Percentiles rank a stretch among this genome's conserved stretches.
Conservation (phyloP, 306 rosid genomes). For the Pyrus betulifolia region DNA sequence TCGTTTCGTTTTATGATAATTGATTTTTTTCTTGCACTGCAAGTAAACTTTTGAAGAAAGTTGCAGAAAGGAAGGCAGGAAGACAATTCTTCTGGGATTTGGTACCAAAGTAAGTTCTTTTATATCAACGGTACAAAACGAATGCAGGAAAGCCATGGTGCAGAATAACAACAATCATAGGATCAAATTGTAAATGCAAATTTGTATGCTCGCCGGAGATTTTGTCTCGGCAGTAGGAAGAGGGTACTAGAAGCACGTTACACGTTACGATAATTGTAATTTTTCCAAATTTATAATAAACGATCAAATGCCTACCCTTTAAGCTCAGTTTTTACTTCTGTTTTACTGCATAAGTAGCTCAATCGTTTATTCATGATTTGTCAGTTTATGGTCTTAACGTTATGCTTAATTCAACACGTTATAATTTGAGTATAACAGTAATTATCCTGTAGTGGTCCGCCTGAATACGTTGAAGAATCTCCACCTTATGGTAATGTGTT, state of each 20-base stretch:
- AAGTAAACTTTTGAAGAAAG: constrained; percentile 11
- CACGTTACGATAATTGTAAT: not conserved
- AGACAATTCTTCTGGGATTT: not conserved
- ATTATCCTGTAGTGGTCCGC: no score
- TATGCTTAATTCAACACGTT: no score
- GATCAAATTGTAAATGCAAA: not conserved
- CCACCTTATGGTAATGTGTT: not conserved
- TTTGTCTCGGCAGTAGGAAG: not conserved
- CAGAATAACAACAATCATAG: not conserved
- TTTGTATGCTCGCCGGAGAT: not conserved
- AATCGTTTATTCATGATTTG: not conserved
- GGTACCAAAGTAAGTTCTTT: not conserved
- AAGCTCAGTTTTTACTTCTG: not conserved
- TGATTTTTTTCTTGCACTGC: constrained; percentile 9
- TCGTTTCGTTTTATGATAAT: constrained; percentile 12
- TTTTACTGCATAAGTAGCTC: not conserved
- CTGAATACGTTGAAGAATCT: no score
- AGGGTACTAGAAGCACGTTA: not conserved
- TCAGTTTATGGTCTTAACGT: not conserved
- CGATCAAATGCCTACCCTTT: not conserved
- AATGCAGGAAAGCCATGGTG: not conserved
- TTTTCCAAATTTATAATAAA: not conserved
- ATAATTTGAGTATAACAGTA: no score
- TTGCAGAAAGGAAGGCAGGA: constrained; percentile 14
- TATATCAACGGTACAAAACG: no score